Evolutionary conservation across 441 rosid species (phyloP).

Genomic region (Capsella rubella): DNA sequence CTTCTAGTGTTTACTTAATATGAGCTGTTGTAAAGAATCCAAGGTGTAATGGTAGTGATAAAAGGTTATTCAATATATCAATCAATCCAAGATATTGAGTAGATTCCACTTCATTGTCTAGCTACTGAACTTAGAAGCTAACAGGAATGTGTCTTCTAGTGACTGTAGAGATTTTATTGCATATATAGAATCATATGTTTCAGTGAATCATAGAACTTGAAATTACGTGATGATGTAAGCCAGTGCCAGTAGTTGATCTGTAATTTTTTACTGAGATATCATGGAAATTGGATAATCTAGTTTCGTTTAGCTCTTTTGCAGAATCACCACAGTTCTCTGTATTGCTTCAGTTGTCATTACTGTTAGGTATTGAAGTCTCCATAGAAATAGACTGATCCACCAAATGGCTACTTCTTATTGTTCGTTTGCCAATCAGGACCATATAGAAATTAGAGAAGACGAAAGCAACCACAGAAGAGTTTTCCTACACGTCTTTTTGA

Average conservation of each 20-base stretch:
- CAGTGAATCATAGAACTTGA: not conserved
- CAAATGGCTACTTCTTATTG: constrained; percentile 33
- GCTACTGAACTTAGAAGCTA: constrained; percentile 27
- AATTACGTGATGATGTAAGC: constrained; percentile 29
- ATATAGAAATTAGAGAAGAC: constrained; percentile 24
- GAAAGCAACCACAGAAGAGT: constrained; percentile 32
- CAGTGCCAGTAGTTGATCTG: not conserved
- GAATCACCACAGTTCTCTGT: constrained; percentile 4
- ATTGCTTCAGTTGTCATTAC: constrained; percentile 12
- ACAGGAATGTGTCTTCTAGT: not conserved
- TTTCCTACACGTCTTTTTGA: constrained; percentile 39
- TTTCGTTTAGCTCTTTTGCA: too few species aligned
- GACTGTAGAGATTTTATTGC: not conserved
- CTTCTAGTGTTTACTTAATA: constrained; percentile 23
- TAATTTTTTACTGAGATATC: constrained; percentile 2
- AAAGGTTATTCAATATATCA: not conserved
- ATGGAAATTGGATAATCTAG: not conserved
- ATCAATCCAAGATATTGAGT: not conserved
- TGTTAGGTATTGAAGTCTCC: constrained; percentile 33
- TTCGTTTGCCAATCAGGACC: constrained; percentile 35
- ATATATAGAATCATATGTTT: constrained; percentile 12
- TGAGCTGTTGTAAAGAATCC: constrained; percentile 19
- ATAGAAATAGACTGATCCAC: constrained; percentile 27
- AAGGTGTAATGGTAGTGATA: not conserved
- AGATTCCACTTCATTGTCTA: constrained; percentile 31